Percentiles rank a stretch among this genome's conserved stretches.
phyloP scores from a whole-genome alignment of 331 rosid genomes.

The Stylosanthes scabra region DNA sequence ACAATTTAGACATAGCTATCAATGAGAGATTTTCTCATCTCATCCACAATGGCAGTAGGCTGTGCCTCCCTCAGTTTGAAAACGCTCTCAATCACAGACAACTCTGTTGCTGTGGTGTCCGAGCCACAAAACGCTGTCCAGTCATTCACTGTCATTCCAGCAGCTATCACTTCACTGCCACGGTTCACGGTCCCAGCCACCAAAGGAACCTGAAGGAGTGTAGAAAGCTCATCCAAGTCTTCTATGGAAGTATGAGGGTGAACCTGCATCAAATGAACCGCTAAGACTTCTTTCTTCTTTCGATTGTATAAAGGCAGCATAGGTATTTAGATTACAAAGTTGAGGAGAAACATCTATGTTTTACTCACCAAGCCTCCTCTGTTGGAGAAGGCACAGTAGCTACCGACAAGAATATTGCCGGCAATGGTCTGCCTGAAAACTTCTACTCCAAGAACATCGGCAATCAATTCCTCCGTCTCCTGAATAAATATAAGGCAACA shows the following conservation, averaged over 20 bases:
- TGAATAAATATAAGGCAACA: slow-evolving; percentile 38
- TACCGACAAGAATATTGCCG: slow-evolving; percentile 91
- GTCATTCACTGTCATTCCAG: slow-evolving; percentile 83
- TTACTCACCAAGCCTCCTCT: slow-evolving; percentile 90
- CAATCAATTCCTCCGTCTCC: slow-evolving; percentile 96
- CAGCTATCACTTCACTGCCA: slow-evolving; percentile 84
- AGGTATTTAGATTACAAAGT: neutral
- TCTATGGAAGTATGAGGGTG: slow-evolving; percentile 95
- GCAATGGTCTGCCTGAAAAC: slow-evolving; percentile 98
- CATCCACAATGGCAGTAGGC: slow-evolving; percentile 80
- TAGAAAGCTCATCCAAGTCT: slow-evolving; percentile 92
- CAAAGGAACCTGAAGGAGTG: slow-evolving; percentile 92
- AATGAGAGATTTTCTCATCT: slow-evolving; percentile 86
- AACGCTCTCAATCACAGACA: slow-evolving; percentile 79
- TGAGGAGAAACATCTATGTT: neutral
- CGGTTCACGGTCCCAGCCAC: slow-evolving; percentile 87
- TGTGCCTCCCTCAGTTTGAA: slow-evolving; percentile 91
- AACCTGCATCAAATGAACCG: slow-evolving; percentile 59
- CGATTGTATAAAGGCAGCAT: neutral
- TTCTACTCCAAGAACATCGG: slow-evolving; percentile 97
- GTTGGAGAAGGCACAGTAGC: slow-evolving; percentile 85
- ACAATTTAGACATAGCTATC: slow-evolving; percentile 73
- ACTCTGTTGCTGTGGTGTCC: slow-evolving; percentile 91
- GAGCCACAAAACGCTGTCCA: slow-evolving; percentile 95
- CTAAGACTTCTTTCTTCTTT: neutral